Evolutionary conservation across 2,329 filamentous ascomycete species (phyloP).

Genomic region (Verticillium nonalfalfae): DNA sequence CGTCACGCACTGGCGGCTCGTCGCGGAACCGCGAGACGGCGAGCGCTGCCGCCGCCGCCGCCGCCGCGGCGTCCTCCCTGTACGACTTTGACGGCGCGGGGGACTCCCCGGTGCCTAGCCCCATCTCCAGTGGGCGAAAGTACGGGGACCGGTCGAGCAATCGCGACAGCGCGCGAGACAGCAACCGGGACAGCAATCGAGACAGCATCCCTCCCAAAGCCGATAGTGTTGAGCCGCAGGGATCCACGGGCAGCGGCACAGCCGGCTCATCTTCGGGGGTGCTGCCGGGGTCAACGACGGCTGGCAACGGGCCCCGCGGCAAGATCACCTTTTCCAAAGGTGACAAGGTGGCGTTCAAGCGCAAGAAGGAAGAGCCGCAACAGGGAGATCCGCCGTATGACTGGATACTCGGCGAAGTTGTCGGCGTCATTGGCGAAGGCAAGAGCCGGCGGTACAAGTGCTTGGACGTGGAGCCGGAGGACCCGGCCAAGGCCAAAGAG

Average conservation of each 20-base stretch:
- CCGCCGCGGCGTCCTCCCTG: slow-evolving; percentile 24
- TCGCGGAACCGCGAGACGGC: slow-evolving; percentile 5
- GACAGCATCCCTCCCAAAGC: slow-evolving; percentile 50
- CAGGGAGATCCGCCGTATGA: slow-evolving; percentile 42
- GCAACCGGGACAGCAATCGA: slow-evolving; percentile 29
- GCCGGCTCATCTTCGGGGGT: slow-evolving; percentile 15
- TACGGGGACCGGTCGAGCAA: slow-evolving; percentile 27
- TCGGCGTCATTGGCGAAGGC: slow-evolving; percentile 67
- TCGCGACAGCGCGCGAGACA: slow-evolving; percentile 26
- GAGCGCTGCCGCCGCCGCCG: slow-evolving; percentile 8
- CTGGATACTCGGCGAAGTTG: slow-evolving; percentile 74
- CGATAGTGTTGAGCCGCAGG: slow-evolving; percentile 50
- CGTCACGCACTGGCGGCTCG: slow-evolving; percentile 11
- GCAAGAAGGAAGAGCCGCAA: slow-evolving; percentile 39
- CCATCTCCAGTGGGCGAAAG: slow-evolving; percentile 25
- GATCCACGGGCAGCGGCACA: slow-evolving; percentile 27
- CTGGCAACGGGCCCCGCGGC: slow-evolving; percentile 13
- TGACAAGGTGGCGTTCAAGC: slow-evolving; percentile 62
- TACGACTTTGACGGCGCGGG: slow-evolving; percentile 38
- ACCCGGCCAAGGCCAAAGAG: slow-evolving; percentile 57
- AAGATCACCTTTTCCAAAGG: slow-evolving; percentile 54
- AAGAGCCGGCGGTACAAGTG: slow-evolving; percentile 75
- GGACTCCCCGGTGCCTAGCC: slow-evolving; percentile 39
- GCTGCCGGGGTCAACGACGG: neutral
- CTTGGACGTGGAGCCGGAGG: slow-evolving; percentile 72